Evolutionary conservation across 495 filamentous ascomycete species (phyloP).

Genomic region (Neurospora sp.): DNA sequence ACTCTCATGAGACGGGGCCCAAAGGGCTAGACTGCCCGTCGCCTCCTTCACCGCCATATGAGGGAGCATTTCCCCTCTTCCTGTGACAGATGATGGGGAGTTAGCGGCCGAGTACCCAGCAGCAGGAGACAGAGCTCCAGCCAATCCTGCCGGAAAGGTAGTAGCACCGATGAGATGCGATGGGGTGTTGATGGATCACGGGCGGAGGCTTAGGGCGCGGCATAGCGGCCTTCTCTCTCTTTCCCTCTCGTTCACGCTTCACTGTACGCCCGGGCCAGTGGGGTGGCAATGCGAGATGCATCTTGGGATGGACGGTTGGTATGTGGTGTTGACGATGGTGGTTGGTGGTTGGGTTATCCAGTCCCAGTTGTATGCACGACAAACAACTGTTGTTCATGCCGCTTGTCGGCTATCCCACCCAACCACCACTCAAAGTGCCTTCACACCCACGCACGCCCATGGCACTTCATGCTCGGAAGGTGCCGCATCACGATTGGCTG

Average conservation of each 20-base stretch:
- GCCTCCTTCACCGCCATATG: constrained; percentile 15
- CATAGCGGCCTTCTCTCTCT: not conserved
- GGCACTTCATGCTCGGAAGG: not conserved
- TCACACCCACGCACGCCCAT: not conserved
- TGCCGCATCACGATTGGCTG: not conserved
- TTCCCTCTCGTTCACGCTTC: not conserved
- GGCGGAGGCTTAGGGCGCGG: not conserved
- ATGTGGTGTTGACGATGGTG: not conserved
- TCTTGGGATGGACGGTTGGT: not conserved
- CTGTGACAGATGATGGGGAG: not conserved
- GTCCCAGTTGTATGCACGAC: not conserved
- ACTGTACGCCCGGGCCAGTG: not conserved
- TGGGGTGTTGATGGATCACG: not conserved
- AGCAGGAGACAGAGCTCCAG: not conserved
- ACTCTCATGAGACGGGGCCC: not conserved
- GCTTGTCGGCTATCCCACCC: not conserved
- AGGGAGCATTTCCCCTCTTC: not conserved
- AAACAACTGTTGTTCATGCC: not conserved
- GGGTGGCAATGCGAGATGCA: not conserved
- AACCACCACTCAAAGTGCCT: not conserved
- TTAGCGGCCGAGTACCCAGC: not conserved
- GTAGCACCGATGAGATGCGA: not conserved
- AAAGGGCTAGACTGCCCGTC: not conserved
- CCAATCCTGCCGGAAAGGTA: not conserved
- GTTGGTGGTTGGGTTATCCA: not conserved